Conservation (phyloP, 1,284 basidiomycete species). For the Trichosporon ovoides region DNA sequence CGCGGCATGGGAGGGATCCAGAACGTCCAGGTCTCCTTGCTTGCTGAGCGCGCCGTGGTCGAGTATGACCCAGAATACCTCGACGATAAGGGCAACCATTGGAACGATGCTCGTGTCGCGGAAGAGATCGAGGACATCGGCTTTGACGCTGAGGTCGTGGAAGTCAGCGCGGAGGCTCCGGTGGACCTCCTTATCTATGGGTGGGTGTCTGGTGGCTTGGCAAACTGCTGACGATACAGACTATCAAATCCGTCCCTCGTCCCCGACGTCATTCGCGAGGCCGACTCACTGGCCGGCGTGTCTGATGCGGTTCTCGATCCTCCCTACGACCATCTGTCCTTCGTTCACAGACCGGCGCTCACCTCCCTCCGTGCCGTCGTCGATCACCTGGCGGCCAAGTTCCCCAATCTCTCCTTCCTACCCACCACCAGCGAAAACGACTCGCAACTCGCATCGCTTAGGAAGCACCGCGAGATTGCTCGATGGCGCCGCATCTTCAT, state of each 20-base stretch:
- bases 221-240: conserved; percentile 4
- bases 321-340: conserved; percentile 67
- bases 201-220: conserved; percentile 21
- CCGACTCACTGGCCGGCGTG: conserved; percentile 65
- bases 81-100: conserved; percentile 47
- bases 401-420: conserved; percentile 45
- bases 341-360: conserved; percentile 70
- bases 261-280: conserved; percentile 24
- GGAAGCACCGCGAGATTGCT: conserved; percentile 83
- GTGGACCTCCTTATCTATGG: conserved; percentile 47
- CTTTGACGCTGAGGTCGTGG: conserved; percentile 48
- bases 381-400: conserved; percentile 68
- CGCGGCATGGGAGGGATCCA: conserved; percentile 75
- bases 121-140: conserved; percentile 54
- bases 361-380: conserved; percentile 78
- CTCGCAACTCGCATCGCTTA: conserved; percentile 84
- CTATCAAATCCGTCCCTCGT: conserved; percentile 26
- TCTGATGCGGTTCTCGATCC: conserved; percentile 63
- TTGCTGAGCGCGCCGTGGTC: conserved; percentile 86
- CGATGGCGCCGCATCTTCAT: conserved; percentile 83
- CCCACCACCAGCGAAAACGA: conserved; percentile 40
- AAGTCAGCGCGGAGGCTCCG: conserved; percentile 36
- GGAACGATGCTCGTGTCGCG: conserved; percentile 73
- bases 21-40: conserved; percentile 82
- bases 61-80: conserved; percentile 68